Base-by-base conservation (phyloP, 2,329 filamentous ascomycete genomes). In the Trichoderma sp. region DNA sequence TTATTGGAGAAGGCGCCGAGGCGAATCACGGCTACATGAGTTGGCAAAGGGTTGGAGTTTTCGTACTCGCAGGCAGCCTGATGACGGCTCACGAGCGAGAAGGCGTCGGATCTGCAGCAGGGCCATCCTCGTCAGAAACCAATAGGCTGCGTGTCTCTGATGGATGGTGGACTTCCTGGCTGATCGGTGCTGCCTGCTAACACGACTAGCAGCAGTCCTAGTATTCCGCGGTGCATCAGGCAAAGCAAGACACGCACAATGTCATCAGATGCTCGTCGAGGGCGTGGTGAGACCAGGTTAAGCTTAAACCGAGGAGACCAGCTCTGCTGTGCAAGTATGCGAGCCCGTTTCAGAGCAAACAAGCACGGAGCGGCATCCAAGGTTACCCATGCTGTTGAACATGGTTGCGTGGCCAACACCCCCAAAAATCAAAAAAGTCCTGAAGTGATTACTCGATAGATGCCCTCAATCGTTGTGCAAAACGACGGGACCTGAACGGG, bases 251-350 rank as follows among this genome's bases (percentile, higher is more conserved):
- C 65, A 67, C 39, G 25, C 63, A 67, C 53, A 59, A 42, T 48
- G 54, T 27, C 42, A 52, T 63, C 39, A 45, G 35, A 57, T 39
- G 52, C 32, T 64, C 52, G 53, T 50, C 59, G 45, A 59, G 65
- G 65, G 22, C 35, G 53, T 19, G 22, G 50, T 65, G 67, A 68
- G 67, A 68, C 67, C 67, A 48, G 54, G 61, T 68, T 68, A 68
- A 68, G 67, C 67, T 68, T 68, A 68, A 68, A 59, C 61, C 29
- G 25, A 57, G 52, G 66, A 34, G 10, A 58, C 37, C 25, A 63
- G 32, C 29, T 63, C 42, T 63, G 59, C 45, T 50, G 59, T 63
- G 27, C 59, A 35, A 27, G 54, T 35, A 48, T 48, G 42, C 22
- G 17, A 25, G 34, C 19, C 53, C n/a, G 50, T 54, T 45, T 45